A percentile compares a stretch with the other conserved stretches of the same genome.
Conservation (phyloP, 1,284 basidiomycete genomes). For the Xerocomus minutiporus region DNA sequence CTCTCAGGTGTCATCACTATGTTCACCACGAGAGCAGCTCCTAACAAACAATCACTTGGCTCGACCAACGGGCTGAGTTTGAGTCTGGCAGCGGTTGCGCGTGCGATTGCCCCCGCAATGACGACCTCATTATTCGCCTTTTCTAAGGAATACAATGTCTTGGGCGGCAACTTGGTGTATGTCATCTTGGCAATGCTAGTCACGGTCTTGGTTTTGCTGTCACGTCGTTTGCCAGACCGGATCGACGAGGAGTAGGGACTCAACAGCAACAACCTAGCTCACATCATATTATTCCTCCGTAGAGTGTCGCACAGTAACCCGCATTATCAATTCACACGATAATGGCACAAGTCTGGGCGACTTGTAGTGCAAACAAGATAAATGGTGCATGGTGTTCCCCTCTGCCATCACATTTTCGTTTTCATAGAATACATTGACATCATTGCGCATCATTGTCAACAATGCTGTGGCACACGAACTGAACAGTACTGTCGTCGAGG, state of each 20-base stretch:
- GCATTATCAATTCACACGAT: no score
- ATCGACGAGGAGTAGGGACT: neutral
- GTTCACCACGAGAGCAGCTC: neutral
- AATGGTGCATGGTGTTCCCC: no score
- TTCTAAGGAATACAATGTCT: neutral
- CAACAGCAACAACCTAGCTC: no score
- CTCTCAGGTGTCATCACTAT: neutral
- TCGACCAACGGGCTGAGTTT: neutral
- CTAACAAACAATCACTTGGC: neutral
- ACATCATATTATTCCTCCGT: no score
- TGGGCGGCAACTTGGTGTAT: neutral
- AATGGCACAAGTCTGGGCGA: no score
- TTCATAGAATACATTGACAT: no score
- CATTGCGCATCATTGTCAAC: conserved; percentile 36
- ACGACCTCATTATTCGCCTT: neutral
- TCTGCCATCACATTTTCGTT: no score
- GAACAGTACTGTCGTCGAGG: conserved; percentile 22
- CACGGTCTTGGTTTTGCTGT: neutral
- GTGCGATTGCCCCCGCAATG: neutral
- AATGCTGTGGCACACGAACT: conserved; percentile 35
- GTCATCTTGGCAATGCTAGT: neutral
- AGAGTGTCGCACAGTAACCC: no score
- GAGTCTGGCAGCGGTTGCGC: neutral
- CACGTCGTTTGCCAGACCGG: neutral
- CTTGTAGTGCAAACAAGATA: no score